Evolutionary conservation across 805 yeast genomes (phyloP).

Genomic region (Candida succiphila): DNA sequence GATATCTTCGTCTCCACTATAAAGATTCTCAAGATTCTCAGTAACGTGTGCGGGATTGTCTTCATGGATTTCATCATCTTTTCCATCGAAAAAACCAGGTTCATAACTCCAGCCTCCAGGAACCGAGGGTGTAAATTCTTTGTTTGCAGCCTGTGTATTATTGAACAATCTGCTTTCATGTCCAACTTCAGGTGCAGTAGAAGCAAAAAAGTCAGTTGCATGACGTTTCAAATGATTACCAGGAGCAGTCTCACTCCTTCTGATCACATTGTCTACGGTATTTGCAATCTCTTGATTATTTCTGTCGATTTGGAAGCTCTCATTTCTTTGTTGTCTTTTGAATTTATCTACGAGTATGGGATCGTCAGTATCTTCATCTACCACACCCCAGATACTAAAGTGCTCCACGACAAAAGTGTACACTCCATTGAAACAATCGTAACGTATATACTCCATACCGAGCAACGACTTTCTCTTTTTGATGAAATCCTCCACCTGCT

Average conservation of each 20-base stretch:
- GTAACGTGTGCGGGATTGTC: neutral
- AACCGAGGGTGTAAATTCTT: constrained; percentile 6
- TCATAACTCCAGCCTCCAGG: constrained; percentile 23
- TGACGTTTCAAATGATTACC: neutral
- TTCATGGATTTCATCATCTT: constrained; percentile 7
- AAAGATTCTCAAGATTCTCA: neutral
- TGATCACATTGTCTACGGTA: constrained; percentile 14
- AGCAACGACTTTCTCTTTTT: constrained; percentile 38
- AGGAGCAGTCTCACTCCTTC: constrained; percentile 8
- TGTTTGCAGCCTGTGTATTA: constrained; percentile 20
- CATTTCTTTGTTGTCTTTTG: constrained; percentile 16
- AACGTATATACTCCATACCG: constrained; percentile 76
- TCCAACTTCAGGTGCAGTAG: neutral
- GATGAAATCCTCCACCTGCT: constrained; percentile 37
- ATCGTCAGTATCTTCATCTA: constrained; percentile 55
- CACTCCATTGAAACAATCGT: constrained; percentile 61
- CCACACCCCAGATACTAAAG: constrained; percentile 90
- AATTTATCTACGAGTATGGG: constrained; percentile 27
- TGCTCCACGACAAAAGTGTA: constrained; percentile 85
- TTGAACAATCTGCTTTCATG: constrained; percentile 4
- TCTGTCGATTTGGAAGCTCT: constrained; percentile 8
- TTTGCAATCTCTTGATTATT: constrained; percentile 8
- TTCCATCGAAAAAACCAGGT: constrained; percentile 3
- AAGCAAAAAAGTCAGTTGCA: constrained; percentile 1
- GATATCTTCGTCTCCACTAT: neutral